These are phyloP conservation scores for Trypanosoma cruzi DNA, from an alignment of 208 protist genomes.

Conservation along the genomic window DNA sequence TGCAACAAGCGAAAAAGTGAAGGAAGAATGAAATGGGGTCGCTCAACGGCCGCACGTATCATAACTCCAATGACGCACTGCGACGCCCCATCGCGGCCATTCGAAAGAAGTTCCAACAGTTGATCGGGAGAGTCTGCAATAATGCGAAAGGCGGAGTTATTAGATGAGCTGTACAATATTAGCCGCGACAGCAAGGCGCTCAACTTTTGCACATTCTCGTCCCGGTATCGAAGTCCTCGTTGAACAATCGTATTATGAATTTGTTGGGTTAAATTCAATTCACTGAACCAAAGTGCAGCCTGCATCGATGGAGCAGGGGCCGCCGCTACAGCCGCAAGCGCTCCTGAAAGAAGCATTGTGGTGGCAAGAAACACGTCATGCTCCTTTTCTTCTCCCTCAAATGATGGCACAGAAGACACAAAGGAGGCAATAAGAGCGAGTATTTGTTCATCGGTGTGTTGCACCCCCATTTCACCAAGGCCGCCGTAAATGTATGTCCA, in stretches of 20 bases:
- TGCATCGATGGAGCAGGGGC: slow-evolving; percentile 54
- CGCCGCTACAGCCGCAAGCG: slow-evolving; percentile 37
- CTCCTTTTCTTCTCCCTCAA: slow-evolving; percentile 34
- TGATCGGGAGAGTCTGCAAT: slow-evolving; percentile 64
- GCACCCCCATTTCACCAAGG: slow-evolving; percentile 35
- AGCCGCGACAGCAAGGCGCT: slow-evolving; percentile 57
- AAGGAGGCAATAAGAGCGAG: slow-evolving; percentile 56
- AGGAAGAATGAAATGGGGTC: slow-evolving; percentile 68
- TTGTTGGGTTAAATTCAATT: slow-evolving; percentile 53
- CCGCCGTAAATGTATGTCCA: slow-evolving; percentile 69
- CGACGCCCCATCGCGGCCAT: slow-evolving; percentile 68
- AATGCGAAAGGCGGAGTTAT: slow-evolving; percentile 27
- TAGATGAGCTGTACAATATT: slow-evolving; percentile 49
- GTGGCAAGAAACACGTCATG: slow-evolving; percentile 42
- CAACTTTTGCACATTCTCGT: slow-evolving; percentile 60
- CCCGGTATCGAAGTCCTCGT: slow-evolving; percentile 51
- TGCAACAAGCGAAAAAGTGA: slow-evolving; percentile 76
- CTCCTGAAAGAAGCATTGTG: slow-evolving; percentile 48
- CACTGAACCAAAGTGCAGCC: slow-evolving; percentile 50
- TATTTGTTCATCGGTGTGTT: slow-evolving; percentile 36
- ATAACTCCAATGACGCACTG: slow-evolving; percentile 68
- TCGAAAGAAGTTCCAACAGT: slow-evolving; percentile 70
- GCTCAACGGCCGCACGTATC: slow-evolving; percentile 51
- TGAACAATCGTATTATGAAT: slow-evolving; percentile 76
- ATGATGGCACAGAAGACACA: slow-evolving; percentile 38